These are phyloP conservation scores for Pseudocercospora ulei DNA, from an alignment of 2,329 filamentous ascomycete genomes.

Conservation along the genomic window DNA sequence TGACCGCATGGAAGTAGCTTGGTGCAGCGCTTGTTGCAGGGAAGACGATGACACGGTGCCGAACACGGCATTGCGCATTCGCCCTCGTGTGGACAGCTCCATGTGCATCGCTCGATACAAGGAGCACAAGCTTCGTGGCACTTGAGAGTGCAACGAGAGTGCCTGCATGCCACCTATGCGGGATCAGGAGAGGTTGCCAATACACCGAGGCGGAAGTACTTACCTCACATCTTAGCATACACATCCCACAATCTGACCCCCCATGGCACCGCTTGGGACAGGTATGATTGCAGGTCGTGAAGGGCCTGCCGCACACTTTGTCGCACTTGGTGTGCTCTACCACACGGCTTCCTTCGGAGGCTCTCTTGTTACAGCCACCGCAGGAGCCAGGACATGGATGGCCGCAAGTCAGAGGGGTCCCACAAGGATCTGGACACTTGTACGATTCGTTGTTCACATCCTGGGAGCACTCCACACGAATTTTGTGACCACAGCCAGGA, in stretches of 20 bases:
- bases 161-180: too few relatives aligned
- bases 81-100: conserved; percentile 48
- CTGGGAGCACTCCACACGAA: conserved; percentile 44
- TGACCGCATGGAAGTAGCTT: conserved; percentile 50
- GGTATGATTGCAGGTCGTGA: conserved; percentile 48
- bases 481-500: conserved; percentile 48
- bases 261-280: conserved; percentile 49
- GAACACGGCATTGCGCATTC: conserved; percentile 50
- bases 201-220: too few relatives aligned
- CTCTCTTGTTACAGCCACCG: conserved; percentile 39
- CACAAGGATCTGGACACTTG: conserved; percentile 45
- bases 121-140: conserved; percentile 55
- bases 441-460: conserved; percentile 41
- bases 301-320: conserved; percentile 44
- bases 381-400: conserved; percentile 49
- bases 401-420: conserved; percentile 45
- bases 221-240: too few relatives aligned
- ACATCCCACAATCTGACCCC: conserved; percentile 39
- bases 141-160: conserved; percentile 47
- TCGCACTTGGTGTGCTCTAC: conserved; percentile 46
- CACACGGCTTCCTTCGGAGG: conserved; percentile 24
- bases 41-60: conserved; percentile 57
- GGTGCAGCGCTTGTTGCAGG: conserved; percentile 53
- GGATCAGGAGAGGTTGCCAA: too few relatives aligned
- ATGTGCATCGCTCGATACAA: conserved; percentile 49